Conservation (phyloP, 2,329 filamentous ascomycete species). For the Talaromyces sp. region DNA sequence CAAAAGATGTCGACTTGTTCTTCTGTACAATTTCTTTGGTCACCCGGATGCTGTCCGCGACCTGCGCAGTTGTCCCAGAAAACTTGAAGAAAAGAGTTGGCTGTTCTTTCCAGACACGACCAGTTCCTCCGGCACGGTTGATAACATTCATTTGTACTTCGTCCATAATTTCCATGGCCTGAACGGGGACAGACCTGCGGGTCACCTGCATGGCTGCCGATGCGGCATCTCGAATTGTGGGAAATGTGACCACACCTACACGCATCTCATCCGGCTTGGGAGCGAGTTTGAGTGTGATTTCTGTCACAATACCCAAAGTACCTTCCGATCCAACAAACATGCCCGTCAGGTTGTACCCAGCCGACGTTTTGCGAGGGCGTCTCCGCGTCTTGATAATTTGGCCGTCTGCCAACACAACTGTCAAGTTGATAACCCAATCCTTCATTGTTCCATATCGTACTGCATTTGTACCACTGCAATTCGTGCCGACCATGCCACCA, state of each 20-base stretch:
- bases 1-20: conserved; percentile 51
- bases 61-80: conserved; percentile 69
- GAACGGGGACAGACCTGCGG: conserved; percentile 58
- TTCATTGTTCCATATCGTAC: conserved; percentile 69
- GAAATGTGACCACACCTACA: conserved; percentile 59
- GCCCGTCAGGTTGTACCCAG: conserved; percentile 65
- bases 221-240: conserved; percentile 55
- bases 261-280: conserved; percentile 58
- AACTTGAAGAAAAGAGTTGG: conserved; percentile 50
- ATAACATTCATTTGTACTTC: conserved; percentile 61
- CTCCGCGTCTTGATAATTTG: conserved; percentile 62
- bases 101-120: conserved; percentile 37
- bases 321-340: conserved; percentile 67
- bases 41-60: conserved; percentile 66
- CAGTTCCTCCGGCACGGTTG: conserved; percentile 58
- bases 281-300: conserved; percentile 62
- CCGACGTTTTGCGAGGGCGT: conserved; percentile 62
- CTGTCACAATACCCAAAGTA: conserved; percentile 64
- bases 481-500: conserved; percentile 60
- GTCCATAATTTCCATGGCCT: conserved; percentile 60
- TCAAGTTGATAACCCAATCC: conserved; percentile 67
- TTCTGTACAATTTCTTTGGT: conserved; percentile 62
- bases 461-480: conserved; percentile 58
- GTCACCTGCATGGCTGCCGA: conserved; percentile 60
- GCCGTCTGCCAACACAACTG: conserved; percentile 65